Evolutionary conservation across 495 filamentous ascomycete genomes (phyloP), one percentile per base, ranked within the genome.

Genomic region (Durotheca rogersii): DNA sequence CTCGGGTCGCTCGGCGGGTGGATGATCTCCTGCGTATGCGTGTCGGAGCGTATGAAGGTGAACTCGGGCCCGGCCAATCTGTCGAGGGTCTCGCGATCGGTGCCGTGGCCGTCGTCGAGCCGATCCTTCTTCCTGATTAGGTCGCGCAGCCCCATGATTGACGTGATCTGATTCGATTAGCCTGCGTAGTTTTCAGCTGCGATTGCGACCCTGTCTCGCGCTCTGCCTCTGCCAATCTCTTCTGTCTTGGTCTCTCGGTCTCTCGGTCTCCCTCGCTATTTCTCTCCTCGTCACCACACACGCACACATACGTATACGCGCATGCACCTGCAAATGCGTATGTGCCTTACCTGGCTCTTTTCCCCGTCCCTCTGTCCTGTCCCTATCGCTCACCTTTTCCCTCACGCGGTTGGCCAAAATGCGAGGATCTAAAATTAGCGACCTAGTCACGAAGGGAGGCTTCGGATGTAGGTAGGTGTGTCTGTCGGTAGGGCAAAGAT

Each of bases 11-110:
- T 69, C 9, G 89, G 85, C 12, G 87, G 85, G 23, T 72, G 70
- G 64, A 94, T 85, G 44, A 86, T 69, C 67, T 95, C 89, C 65
- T 89, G 80, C 1, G 83, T 83, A 44, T 83, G 73, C 9, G 92
- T 95, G 63, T 92, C 89, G 49, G 85, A 84, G 33, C 91, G 83
- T 53, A 94, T 76, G 74, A 97, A 87, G 48, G 77, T 90, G 72
- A 96, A 87, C 61, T 86, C 81, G 46, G 88, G 87, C 1, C 80
- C 69, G 25, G 53, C 62, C 7, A 62, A 71, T 50, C 53, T 65
- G 43, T 56, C 46, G 45, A 58, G 37, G 30, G 55, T 51, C 41
- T 49, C 58, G 51, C 56, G 60, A 51, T 66, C 66, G 52, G 56
- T 60, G 29, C 55, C 43, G 35, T 73, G 65, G 32, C 60, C 70